These are phyloP conservation scores for Trichoderma aggressivum DNA, from an alignment of 2,329 filamentous ascomycete species.

Conservation along the genomic window DNA sequence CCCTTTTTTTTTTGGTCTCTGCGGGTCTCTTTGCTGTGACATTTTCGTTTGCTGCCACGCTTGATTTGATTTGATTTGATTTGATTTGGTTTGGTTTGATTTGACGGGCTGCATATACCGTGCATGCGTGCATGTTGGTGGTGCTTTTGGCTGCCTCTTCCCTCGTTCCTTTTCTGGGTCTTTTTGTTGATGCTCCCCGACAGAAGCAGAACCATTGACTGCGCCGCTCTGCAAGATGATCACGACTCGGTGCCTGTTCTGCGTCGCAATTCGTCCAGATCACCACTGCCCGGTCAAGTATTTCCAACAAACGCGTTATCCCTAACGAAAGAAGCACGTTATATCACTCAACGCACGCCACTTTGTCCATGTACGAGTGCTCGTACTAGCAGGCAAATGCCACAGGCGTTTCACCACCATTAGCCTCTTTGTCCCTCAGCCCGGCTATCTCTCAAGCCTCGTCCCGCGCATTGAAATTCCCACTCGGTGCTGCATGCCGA, in stretches of 20 bases:
- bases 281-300: not conserved
- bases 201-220: not conserved
- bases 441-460: not conserved
- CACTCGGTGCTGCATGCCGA: not conserved
- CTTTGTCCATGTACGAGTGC: not conserved
- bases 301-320: not conserved
- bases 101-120: not conserved
- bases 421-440: not conserved
- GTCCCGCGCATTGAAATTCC: not conserved
- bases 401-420: constrained; percentile 1
- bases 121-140: not conserved
- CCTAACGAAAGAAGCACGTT: not conserved
- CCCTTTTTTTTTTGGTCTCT: not conserved
- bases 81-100: not conserved
- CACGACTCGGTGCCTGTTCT: not conserved
- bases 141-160: constrained; percentile 10
- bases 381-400: not conserved
- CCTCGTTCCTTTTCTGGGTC: not conserved
- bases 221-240: not conserved
- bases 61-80: not conserved
- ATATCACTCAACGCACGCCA: not conserved
- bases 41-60: not conserved
- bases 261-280: not conserved
- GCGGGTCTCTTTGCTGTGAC: not conserved
- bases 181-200: not conserved